Conservation (phyloP, 306 rosid species). For the Coriaria nepalensis region DNA sequence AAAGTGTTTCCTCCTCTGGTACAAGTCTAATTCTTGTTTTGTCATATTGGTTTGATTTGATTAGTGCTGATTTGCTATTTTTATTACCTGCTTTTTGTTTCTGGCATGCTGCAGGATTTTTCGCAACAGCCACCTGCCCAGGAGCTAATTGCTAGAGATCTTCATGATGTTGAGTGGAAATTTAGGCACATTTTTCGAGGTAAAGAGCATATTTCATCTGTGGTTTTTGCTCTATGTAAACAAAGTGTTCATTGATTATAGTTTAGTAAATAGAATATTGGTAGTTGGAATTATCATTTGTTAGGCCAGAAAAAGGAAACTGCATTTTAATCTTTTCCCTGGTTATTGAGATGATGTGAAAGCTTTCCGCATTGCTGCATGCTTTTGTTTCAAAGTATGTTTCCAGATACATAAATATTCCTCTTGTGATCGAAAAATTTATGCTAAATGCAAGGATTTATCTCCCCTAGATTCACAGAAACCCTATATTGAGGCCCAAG, state of each 20-base stretch:
- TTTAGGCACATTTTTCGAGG: conserved; percentile 80
- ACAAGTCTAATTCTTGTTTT: conserved; percentile 7
- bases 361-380: no score
- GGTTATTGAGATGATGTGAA: no score
- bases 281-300: no score
- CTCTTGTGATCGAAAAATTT: no score
- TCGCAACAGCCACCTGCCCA: conserved; percentile 79
- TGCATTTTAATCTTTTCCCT: no score
- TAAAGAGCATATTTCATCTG: conserved; percentile 7
- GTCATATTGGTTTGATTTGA: conserved; percentile 11
- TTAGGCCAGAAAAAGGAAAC: no score
- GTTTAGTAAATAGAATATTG: neutral
- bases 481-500: no score
- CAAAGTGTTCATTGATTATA: neutral
- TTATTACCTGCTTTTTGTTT: conserved; percentile 8
- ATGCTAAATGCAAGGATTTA: no score
- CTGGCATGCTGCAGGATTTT: conserved; percentile 49
- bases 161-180: conserved; percentile 87
- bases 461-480: no score
- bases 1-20: conserved; percentile 86
- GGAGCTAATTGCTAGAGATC: conserved; percentile 77
- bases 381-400: no score
- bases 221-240: neutral
- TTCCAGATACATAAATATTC: no score
- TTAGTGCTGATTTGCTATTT: conserved; percentile 12